Percentiles rank a stretch among this genome's conserved stretches.
Conservation (phyloP, 768 basidiomycete genomes). For the Hysterangium stoloniferum region DNA sequence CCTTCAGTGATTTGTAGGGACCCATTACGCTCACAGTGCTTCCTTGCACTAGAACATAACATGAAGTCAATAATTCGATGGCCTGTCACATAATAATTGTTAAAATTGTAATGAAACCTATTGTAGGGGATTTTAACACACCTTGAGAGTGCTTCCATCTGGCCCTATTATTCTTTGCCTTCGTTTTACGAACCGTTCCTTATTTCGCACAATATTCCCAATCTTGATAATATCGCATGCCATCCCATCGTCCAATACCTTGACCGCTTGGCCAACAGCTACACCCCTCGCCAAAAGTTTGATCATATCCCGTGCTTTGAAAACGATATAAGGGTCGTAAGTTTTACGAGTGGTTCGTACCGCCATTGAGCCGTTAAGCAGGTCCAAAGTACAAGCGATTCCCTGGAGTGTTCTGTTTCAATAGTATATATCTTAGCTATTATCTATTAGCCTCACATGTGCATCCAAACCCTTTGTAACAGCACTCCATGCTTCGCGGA, state of each 20-base stretch:
- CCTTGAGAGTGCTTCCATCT: conserved; percentile 95
- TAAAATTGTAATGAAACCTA: neutral
- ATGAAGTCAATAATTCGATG: conserved; percentile 91
- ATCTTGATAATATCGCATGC: conserved; percentile 99
- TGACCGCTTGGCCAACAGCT: conserved; percentile 73
- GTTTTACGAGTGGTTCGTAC: conserved; percentile 96
- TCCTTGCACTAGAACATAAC: conserved; percentile 97
- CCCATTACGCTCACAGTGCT: conserved; percentile 99
- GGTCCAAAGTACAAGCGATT: conserved; percentile 83
- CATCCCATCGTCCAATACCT: conserved; percentile 81
- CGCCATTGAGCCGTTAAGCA: conserved; percentile 96
- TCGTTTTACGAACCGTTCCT: conserved; percentile 93
- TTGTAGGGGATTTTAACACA: conserved; percentile 27
- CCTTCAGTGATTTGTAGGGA: conserved; percentile 88
- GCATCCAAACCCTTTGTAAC: conserved; percentile 78
- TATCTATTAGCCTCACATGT: conserved; percentile 42
- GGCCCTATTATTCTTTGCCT: conserved; percentile 96
- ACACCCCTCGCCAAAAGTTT: conserved; percentile 94
- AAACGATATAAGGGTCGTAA: conserved; percentile 90
- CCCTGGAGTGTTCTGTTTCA: conserved; percentile 42
- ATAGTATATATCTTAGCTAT: neutral
- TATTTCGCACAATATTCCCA: conserved; percentile 87
- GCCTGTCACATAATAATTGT: conserved; percentile 46
- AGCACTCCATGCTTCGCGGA: conserved; percentile 90
- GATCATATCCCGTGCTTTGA: conserved; percentile 93